Evolutionary conservation across 805 yeast genomes (phyloP).

Genomic region (Jamesozyma rosinii): DNA sequence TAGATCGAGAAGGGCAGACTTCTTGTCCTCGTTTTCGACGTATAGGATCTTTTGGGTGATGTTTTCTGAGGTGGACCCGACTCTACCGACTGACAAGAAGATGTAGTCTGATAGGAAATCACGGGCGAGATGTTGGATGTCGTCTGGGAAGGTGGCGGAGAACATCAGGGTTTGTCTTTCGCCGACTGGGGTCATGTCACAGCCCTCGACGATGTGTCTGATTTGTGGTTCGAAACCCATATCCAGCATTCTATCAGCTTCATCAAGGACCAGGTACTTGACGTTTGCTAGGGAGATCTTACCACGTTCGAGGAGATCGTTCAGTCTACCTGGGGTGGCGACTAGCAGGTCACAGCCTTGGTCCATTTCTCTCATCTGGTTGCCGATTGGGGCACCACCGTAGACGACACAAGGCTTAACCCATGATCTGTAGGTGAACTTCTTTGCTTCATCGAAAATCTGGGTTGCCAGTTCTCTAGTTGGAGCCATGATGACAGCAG

Average conservation of each 20-base stretch:
- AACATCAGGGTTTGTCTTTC: slow-evolving; percentile 96
- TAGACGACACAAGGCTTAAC: slow-evolving; percentile 91
- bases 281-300: slow-evolving; percentile 80
- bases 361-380: slow-evolving; percentile 79
- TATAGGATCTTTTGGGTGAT: slow-evolving; percentile 87
- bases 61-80: slow-evolving; percentile 97
- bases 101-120: slow-evolving; percentile 94
- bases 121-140: slow-evolving; percentile 92
- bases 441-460: slow-evolving; percentile 90
- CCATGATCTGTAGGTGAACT: slow-evolving; percentile 97
- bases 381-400: slow-evolving; percentile 94
- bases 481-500: slow-evolving; percentile 93
- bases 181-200: slow-evolving; percentile 90
- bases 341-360: slow-evolving; percentile 93
- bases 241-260: slow-evolving; percentile 99
- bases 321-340: slow-evolving; percentile 99
- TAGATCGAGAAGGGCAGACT: slow-evolving; percentile 80
- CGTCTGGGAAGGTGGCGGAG: slow-evolving; percentile 98
- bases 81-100: slow-evolving; percentile 96
- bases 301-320: slow-evolving; percentile 92
- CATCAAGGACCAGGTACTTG: slow-evolving; percentile 91
- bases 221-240: slow-evolving; percentile 99
- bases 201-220: slow-evolving; percentile 93
- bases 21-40: slow-evolving; percentile 91
- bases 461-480: slow-evolving; percentile 98